Base-by-base conservation (phyloP, 495 filamentous ascomycete species). In the Trichocladium antarcticum region DNA sequence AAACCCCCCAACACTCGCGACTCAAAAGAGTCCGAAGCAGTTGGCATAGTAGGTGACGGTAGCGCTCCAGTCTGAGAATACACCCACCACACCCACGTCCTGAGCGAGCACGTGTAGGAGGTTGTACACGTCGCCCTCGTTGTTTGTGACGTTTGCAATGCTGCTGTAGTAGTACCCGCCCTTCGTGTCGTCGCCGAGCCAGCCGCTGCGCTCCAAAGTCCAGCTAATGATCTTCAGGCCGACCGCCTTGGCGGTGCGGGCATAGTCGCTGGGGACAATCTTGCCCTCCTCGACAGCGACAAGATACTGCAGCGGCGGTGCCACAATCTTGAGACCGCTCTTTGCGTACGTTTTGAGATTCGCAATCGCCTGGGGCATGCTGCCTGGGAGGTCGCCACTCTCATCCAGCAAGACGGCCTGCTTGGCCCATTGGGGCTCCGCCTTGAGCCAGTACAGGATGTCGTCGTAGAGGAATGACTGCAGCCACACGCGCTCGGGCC, bases 41-140 rank as follows among this genome's bases (percentile, higher is more conserved):
- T 75, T 80, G 47, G 78, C 78, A 64, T 79, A 83, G 42, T 79
- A 83, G 3, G 73, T 80, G 7, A 76, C 68, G 4, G 76, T 80
- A 0, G 74, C 76, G 4, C 71, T 70, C 79, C 79, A 83, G 56
- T 81, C 79, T 9, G 74, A 73, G 49, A 82, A 83, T 17, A 83
- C 73, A 2, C 63, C 73, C 16, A 61, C 57, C 11, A 78, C 74
- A 2, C 74, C 74, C 7, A 81, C 75, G 54, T 82, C 63, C 49
- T 70, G 67, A 8, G 68, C 72, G 38, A 83, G 50, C 14, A 79
- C 76, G 55, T 82, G 75, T 22, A 83, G 55, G 14, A 80, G 68
- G 36, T 65, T 73, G 52, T 72, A 81, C 60, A 77, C 69, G 35
- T 81, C 74, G 5, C 78, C 77, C 50, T 82, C 78, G 38, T 71